Base-by-base conservation (phyloP, 2,329 filamentous ascomycete genomes). In the Hypoxylon sp. region DNA sequence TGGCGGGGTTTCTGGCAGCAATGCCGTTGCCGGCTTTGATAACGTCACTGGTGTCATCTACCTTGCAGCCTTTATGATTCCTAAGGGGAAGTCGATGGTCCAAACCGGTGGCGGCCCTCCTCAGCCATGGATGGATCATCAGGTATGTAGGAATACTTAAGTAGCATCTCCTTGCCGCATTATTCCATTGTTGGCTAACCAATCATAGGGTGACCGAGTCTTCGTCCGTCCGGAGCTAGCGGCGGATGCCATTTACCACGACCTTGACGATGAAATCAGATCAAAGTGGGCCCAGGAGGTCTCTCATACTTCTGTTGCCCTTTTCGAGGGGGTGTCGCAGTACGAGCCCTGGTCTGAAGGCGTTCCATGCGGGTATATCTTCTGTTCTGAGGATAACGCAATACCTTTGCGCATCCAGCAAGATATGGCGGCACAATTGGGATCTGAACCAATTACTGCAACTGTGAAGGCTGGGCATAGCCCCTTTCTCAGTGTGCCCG, bases 311-410 rank as follows among this genome's bases (percentile, higher is more conserved):
- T 69, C 54, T 14, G 39, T 17, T 19, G 39, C 8, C 4, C 14
- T 61, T 9, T 61, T 61, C 5, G 26, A 47, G 2, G 58, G 50
- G 8, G 39, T 53, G n/a, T 61, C 58, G n/a, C 33, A 35, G 22
- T 61, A 47, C 17, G 58, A 61, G 39, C 58, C 58, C 3, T 61
- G 58, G 58, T 22, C 37, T 5, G 58, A 61, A 37, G 58, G 58
- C 17, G 19, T 61, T 11, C 48, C 58, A 13, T 61, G 50, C 35
- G 58, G 35, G 5, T 54, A 61, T 35, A 35, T 61, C 48, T 54
- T 61, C 58, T 61, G 58, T 29, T 52, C 26, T 13, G 50, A 61
- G 26, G 50, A 61, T 19, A 53, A 54, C 13, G 50, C 50, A 9
- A 19, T 61, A 9, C 50, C 37, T 37, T 17, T 54, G 26, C 37